Conservation (phyloP, 202 grass and related monocot species). For the Panicum virgatum region DNA sequence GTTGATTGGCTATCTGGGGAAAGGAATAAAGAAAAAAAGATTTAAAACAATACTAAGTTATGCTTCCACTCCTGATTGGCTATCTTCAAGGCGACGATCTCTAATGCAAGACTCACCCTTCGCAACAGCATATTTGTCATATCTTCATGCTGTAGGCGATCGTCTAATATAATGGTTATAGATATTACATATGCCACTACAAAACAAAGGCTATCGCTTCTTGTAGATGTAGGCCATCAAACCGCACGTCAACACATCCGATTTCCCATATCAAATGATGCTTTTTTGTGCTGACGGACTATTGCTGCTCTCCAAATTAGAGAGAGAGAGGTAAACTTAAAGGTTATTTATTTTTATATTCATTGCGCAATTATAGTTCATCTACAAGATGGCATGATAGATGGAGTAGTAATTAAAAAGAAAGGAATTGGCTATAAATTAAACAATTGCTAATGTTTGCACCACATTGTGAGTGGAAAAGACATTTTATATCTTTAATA, state of each 20-base stretch:
- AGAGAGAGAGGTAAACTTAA: neutral
- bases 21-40: too few species aligned
- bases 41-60: too few species aligned
- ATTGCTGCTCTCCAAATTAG: neutral
- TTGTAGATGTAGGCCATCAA: neutral
- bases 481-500: neutral
- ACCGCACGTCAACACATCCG: neutral
- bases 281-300: too few species aligned
- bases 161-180: too few species aligned
- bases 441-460: neutral
- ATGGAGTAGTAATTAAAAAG: neutral
- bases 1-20: too few species aligned
- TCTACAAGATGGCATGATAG: neutral
- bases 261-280: neutral
- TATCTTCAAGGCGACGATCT: too few species aligned
- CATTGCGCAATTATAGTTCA: neutral
- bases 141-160: too few species aligned
- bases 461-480: neutral
- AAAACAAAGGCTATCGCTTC: neutral
- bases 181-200: neutral
- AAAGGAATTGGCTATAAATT: neutral
- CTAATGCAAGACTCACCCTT: too few species aligned
- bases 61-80: too few species aligned
- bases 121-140: too few species aligned
- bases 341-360: neutral